Conservation (phyloP, 2,329 filamentous ascomycete genomes). For the Alternaria ventricosa region DNA sequence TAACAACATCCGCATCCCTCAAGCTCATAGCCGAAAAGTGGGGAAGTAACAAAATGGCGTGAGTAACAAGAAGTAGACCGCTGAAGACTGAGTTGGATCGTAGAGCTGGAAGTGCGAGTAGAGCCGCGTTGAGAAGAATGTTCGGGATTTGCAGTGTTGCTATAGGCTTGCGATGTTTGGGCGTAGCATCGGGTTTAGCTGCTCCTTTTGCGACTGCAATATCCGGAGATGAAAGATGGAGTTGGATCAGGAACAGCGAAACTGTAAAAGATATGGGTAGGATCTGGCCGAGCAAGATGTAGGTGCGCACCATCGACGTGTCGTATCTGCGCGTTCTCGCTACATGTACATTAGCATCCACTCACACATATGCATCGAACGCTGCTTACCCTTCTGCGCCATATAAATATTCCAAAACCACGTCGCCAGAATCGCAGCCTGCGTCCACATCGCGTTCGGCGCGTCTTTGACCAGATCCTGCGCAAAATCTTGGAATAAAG, state of each 20-base stretch:
- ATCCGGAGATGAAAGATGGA: conserved; percentile 31
- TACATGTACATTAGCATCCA: conserved; percentile 7
- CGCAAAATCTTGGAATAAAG: conserved; percentile 39
- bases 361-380: background rate
- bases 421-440: conserved; percentile 31
- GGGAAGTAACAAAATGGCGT: conserved; percentile 32
- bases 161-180: conserved; percentile 13
- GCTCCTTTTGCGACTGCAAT: background rate
- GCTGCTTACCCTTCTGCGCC: conserved; percentile 27
- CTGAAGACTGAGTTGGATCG: conserved; percentile 24
- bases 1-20: conserved; percentile 22
- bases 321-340: conserved; percentile 21
- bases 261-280: conserved; percentile 38
- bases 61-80: conserved; percentile 23
- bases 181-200: background rate
- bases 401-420: conserved; percentile 44
- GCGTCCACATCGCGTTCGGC: conserved; percentile 34
- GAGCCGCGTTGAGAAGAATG: conserved; percentile 31
- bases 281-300: conserved; percentile 37
- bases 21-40: conserved; percentile 24
- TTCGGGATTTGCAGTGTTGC: conserved; percentile 32
- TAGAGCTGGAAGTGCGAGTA: conserved; percentile 30
- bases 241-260: conserved; percentile 34
- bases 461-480: conserved; percentile 33
- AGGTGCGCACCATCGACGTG: conserved; percentile 21